A percentile compares a stretch with the other conserved stretches of the same genome.
Evolutionary conservation across 1,284 basidiomycete genomes (phyloP).

Genomic region (Fomitiporia mediterranea): DNA sequence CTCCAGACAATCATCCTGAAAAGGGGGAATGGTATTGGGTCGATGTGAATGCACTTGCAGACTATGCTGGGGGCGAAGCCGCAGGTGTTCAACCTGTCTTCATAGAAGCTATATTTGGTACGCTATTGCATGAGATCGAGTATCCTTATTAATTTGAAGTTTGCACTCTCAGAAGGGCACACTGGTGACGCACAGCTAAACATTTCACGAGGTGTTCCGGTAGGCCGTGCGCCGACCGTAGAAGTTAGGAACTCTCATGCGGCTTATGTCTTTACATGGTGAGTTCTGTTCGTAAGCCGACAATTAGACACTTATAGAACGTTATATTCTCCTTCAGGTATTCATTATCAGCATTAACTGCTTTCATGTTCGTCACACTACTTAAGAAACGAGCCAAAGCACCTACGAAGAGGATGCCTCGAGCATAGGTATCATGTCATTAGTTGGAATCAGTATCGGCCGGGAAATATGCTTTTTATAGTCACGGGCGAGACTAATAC

Average conservation of each 20-base stretch:
- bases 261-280: slow-evolving; percentile 97
- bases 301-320: slow-evolving; percentile 6
- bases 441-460: too few relatives aligned
- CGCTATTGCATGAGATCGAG: slow-evolving; percentile 26
- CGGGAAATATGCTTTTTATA: too few relatives aligned
- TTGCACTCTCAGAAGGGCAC: slow-evolving; percentile 63
- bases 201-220: slow-evolving; percentile 72
- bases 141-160: slow-evolving; percentile 18
- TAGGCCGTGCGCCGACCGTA: slow-evolving; percentile 81
- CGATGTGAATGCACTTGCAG: slow-evolving; percentile 79
- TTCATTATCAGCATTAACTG: slow-evolving; percentile 64
- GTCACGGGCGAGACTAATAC: too few relatives aligned
- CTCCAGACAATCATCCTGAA: slow-evolving; percentile 82
- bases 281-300: slow-evolving; percentile 21
- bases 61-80: slow-evolving; percentile 68
- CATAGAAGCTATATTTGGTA: slow-evolving; percentile 83
- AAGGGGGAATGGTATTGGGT: slow-evolving; percentile 91
- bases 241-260: slow-evolving; percentile 94
- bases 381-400: slow-evolving; percentile 38
- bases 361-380: slow-evolving; percentile 57
- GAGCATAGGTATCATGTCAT: background rate
- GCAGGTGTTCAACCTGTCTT: slow-evolving; percentile 79
- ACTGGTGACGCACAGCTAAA: slow-evolving; percentile 62
- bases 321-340: slow-evolving; percentile 46
- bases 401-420: slow-evolving; percentile 17